Base-by-base conservation (phyloP, 176 grass and related monocot genomes). In the Aegilops speltoides region DNA sequence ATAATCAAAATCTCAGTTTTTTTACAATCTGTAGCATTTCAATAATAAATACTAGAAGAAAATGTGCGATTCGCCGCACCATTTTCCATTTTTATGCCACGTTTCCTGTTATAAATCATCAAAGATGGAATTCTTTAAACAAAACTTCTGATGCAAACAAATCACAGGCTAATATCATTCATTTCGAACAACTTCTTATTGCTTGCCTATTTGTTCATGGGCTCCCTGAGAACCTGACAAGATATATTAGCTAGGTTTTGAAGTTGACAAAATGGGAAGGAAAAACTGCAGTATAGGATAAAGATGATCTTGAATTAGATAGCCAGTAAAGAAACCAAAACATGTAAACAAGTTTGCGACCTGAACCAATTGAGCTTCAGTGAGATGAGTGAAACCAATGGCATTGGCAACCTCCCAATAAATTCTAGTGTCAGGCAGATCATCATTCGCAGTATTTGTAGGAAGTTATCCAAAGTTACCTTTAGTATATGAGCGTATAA, bases 101-200 rank as follows among this genome's bases (percentile, higher is more conserved):
- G 50, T 69, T 29, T 40, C 1, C 24, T 86, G 9, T 38, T 54
- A 60, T 23, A 81, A 75, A 84, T 33, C 36, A 76, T 26, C 31
- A 40, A 9, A 68, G 10, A 71, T 43, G 8, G 7, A 5, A 19
- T 48, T 54, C 2, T 38, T 28, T 32, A 82, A 63, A 29, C 4
- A 75, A 24, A 48, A 64, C 41, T 66, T 86, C 20, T 2, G 20
- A 66, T 26, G 36, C 41, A 6, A 87, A 80, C 6, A 48, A 83
- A 82, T 23, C 71, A 56, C 1, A 41, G 23, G 75, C 92, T 92
- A n/a, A 94, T 87, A 88, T 88, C 28, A 75, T 94, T 94, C 90
- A 92, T 94, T 83, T 94, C 80, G 79, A 92, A 91, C 82, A 92
- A 76, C 87, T 89, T 90, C 33, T 77, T 91, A 92, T 83, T 90